Conservation (phyloP, 2,329 filamentous ascomycete genomes). For the Pseudogymnoascus sp. region DNA sequence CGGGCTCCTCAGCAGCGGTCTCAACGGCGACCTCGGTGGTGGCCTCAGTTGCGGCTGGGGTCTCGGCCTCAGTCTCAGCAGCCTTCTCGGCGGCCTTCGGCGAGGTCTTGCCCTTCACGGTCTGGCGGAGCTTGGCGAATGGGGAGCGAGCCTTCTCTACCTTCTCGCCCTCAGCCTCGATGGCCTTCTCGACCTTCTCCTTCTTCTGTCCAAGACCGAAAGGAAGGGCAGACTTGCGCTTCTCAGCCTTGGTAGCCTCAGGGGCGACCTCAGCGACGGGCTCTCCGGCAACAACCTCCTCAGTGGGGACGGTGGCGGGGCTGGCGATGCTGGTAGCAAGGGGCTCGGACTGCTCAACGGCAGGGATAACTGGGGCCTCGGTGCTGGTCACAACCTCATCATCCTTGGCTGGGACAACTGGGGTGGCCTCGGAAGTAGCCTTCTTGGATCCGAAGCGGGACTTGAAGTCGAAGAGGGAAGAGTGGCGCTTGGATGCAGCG, state of each 20-base stretch:
- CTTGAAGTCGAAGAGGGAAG: slow-evolving; percentile 27
- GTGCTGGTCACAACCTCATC: slow-evolving; percentile 17
- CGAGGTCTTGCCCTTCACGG: slow-evolving; percentile 26
- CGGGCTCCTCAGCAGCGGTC: slow-evolving; percentile 14
- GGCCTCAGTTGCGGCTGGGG: slow-evolving; percentile 17
- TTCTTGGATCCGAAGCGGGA: slow-evolving; percentile 25
- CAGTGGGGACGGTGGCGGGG: slow-evolving; percentile 26
- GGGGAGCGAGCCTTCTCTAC: slow-evolving; percentile 25
- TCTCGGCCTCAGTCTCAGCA: slow-evolving; percentile 19
- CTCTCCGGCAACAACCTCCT: slow-evolving; percentile 27
- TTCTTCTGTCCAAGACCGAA: slow-evolving; percentile 59
- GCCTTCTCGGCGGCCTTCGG: slow-evolving; percentile 29
- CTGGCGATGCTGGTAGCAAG: slow-evolving; percentile 22
- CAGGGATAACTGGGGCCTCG: slow-evolving; percentile 27
- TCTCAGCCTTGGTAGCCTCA: slow-evolving; percentile 38
- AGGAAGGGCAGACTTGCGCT: slow-evolving; percentile 51
- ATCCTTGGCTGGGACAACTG: slow-evolving; percentile 26
- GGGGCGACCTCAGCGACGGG: slow-evolving; percentile 26
- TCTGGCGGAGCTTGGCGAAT: slow-evolving; percentile 29
- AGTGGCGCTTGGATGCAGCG: slow-evolving; percentile 25
- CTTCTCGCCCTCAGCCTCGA: slow-evolving; percentile 36
- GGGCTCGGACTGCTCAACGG: slow-evolving; percentile 24
- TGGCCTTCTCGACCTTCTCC: slow-evolving; percentile 33
- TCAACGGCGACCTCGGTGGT: slow-evolving; percentile 12
- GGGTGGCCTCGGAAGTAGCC: slow-evolving; percentile 15